These are phyloP conservation scores for Elymus sibiricus DNA, from an alignment of 176 grass and related monocot genomes.

Conservation along the genomic window DNA sequence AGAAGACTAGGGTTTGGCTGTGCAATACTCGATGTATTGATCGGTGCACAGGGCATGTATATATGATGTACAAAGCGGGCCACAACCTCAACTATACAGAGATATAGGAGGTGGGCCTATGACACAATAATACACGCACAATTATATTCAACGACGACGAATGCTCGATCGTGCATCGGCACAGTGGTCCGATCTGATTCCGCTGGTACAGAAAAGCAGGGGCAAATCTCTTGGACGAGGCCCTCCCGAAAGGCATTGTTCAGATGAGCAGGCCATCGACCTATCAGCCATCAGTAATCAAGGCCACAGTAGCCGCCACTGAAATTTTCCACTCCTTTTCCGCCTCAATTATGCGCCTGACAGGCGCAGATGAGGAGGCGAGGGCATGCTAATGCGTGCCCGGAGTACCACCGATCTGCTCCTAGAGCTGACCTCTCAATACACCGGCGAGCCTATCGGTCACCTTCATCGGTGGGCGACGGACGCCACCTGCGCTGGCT, in stretches of 20 bases:
- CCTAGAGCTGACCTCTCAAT: conserved; percentile 27
- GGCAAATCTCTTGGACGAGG: conserved; percentile 18
- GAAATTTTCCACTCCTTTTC: background rate
- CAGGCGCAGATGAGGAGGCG: conserved; percentile 9
- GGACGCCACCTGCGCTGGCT: background rate
- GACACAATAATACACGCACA: too few relatives aligned
- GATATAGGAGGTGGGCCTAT: too few relatives aligned
- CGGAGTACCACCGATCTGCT: conserved; percentile 3
- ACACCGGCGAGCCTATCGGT: background rate
- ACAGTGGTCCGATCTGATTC: conserved; percentile 13
- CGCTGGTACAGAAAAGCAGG: conserved; percentile 18
- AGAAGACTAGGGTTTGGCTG: too few relatives aligned
- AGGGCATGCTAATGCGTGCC: background rate
- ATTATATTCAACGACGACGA: too few relatives aligned
- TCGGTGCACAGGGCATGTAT: too few relatives aligned
- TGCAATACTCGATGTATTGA: too few relatives aligned
- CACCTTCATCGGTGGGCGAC: background rate
- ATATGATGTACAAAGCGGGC: too few relatives aligned
- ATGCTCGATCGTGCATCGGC: background rate
- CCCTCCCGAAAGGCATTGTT: background rate
- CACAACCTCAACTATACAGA: too few relatives aligned
- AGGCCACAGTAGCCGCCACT: conserved; percentile 28
- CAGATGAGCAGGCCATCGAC: background rate
- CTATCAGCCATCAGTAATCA: background rate
- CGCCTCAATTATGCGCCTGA: conserved; percentile 44